Evolutionary conservation across 1,284 basidiomycete genomes (phyloP).

Genomic region (Singerocomus rubriflavus): DNA sequence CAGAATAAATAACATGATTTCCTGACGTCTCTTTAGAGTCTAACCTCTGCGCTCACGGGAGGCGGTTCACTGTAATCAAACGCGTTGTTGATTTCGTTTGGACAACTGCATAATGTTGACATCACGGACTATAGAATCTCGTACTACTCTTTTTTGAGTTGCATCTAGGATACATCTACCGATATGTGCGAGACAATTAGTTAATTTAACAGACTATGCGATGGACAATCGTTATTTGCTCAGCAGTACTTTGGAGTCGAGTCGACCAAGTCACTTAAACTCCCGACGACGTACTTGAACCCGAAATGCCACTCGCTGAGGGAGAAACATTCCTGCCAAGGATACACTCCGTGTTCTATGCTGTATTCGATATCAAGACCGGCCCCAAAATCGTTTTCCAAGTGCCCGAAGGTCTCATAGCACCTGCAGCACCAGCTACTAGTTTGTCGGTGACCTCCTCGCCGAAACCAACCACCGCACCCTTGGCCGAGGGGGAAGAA

Average conservation of each 20-base stretch:
- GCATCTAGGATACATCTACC: background rate
- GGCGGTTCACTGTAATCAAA: background rate
- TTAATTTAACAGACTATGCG: background rate
- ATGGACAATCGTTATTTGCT: background rate
- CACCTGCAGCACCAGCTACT: conserved; percentile 32
- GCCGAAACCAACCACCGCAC: conserved; percentile 47
- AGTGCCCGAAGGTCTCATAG: conserved; percentile 84
- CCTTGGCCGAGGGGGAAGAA: conserved; percentile 38
- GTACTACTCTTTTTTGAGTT: background rate
- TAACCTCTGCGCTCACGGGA: conserved; percentile 17
- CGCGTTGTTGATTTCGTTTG: conserved; percentile 1
- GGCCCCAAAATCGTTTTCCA: conserved; percentile 88
- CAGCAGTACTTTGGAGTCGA: background rate
- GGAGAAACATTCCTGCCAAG: conserved; percentile 72
- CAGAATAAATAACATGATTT: background rate
- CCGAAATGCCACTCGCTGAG: conserved; percentile 41
- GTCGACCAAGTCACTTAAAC: background rate
- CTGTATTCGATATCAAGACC: conserved; percentile 77
- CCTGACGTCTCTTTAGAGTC: conserved; percentile 16
- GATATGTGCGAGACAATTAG: background rate
- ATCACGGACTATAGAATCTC: conserved; percentile 18
- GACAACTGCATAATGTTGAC: conserved; percentile 14
- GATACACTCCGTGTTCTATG: conserved; percentile 85
- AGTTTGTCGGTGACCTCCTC: conserved; percentile 38
- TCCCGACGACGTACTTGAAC: background rate